These are phyloP conservation scores for Sarocladium brachiariae DNA, from an alignment of 2,329 filamentous ascomycete species.

Conservation along the genomic window DNA sequence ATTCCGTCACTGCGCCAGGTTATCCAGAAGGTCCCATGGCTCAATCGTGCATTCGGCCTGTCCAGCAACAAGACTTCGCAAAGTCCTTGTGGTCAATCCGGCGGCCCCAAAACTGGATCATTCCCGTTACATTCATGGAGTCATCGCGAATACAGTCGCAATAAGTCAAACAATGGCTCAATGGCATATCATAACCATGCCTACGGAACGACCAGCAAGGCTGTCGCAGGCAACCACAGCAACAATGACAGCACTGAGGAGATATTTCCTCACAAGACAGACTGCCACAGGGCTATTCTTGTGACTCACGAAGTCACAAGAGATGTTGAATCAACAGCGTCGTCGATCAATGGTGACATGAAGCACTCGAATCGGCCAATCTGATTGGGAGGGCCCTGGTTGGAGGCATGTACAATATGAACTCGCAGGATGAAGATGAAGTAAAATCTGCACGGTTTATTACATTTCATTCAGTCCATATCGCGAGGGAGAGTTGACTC, in stretches of 20 bases:
- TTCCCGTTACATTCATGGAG: constrained; percentile 15
- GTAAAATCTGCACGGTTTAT: no score
- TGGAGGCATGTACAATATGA: neutral
- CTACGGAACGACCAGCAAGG: constrained; percentile 15
- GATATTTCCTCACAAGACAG: constrained; percentile 16
- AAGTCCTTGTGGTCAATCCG: constrained; percentile 11
- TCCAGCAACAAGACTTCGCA: constrained; percentile 17
- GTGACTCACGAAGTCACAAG: constrained; percentile 13
- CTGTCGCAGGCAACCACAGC: constrained; percentile 11
- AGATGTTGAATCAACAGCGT: constrained; percentile 8
- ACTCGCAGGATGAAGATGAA: no score
- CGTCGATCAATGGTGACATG: neutral
- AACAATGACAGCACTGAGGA: constrained; percentile 18
- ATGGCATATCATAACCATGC: neutral
- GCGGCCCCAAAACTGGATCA: constrained; percentile 12
- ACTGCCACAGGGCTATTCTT: constrained; percentile 17
- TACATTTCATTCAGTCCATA: no score
- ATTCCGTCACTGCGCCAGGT: constrained; percentile 25
- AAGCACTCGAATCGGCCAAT: neutral
- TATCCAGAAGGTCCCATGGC: constrained; percentile 20
- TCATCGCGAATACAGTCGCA: constrained; percentile 11
- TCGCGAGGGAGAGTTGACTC: no score
- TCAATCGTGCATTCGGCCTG: constrained; percentile 23
- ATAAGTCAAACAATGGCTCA: constrained; percentile 10
- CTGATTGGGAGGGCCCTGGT: no score